Evolutionary conservation across 202 grass and related monocot genomes (phyloP).

Genomic region (Hordeum pubiflorum): DNA sequence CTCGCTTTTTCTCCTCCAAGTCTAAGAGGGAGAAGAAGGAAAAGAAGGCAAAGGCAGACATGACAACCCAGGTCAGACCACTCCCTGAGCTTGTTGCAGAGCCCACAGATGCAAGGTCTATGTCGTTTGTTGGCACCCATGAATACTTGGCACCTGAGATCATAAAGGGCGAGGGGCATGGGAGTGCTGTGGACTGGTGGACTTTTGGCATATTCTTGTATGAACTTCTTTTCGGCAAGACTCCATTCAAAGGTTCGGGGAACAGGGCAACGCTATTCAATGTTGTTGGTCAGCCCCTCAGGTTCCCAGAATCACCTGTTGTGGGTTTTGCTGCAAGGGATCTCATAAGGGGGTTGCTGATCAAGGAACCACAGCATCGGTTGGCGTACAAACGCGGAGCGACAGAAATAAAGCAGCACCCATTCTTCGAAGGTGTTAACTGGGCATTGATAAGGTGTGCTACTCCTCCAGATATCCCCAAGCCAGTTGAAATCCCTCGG

Average conservation of each 20-base stretch:
- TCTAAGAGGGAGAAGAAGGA: slow-evolving; percentile 56
- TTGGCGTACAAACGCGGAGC: slow-evolving; percentile 73
- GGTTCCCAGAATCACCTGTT: slow-evolving; percentile 60
- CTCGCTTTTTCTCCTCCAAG: slow-evolving; percentile 65
- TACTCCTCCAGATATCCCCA: slow-evolving; percentile 63
- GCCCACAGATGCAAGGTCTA: slow-evolving; percentile 75
- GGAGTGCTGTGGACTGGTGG: slow-evolving; percentile 86
- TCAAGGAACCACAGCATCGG: slow-evolving; percentile 74
- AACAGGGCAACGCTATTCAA: slow-evolving; percentile 79
- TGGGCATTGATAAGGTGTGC: slow-evolving; percentile 80
- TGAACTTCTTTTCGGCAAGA: slow-evolving; percentile 72
- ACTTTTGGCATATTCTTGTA: slow-evolving; percentile 82
- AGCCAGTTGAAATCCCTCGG: slow-evolving; percentile 42
- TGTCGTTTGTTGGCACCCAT: slow-evolving; percentile 90
- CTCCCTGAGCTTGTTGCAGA: slow-evolving; percentile 69
- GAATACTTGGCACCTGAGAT: slow-evolving; percentile 86
- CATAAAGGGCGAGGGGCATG: slow-evolving; percentile 81
- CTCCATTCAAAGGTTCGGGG: slow-evolving; percentile 70
- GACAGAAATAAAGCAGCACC: slow-evolving; percentile 76
- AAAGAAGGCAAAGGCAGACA: slow-evolving; percentile 53
- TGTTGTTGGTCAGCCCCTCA: slow-evolving; percentile 62
- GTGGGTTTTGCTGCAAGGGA: slow-evolving; percentile 66
- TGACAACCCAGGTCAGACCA: slow-evolving; percentile 45
- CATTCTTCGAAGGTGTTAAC: slow-evolving; percentile 72
- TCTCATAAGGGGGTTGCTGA: slow-evolving; percentile 67